These are phyloP conservation scores for Eucalyptus lansdowneana DNA, from an alignment of 345 rosid species.

Conservation along the genomic window DNA sequence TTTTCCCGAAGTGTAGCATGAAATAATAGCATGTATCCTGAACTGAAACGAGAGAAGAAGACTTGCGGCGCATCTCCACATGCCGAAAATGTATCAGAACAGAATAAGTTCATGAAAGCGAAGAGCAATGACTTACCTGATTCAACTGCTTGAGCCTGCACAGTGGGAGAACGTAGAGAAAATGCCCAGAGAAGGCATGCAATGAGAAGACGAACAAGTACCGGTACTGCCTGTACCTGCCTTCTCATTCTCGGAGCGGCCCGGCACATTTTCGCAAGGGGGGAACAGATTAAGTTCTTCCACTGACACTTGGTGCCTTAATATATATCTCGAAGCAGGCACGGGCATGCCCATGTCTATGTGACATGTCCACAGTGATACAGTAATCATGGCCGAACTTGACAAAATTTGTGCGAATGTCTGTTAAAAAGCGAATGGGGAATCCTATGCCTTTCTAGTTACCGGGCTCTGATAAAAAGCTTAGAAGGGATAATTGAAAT, in stretches of 20 bases:
- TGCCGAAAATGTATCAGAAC: neutral
- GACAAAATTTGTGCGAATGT: conserved; percentile 11
- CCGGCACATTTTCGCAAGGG: neutral
- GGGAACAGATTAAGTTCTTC: neutral
- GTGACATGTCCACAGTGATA: neutral
- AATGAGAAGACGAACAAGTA: conserved; percentile 19
- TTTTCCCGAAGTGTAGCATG: neutral
- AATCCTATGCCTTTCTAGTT: conserved; percentile 26
- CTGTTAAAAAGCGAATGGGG: conserved; percentile 21
- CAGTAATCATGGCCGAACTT: conserved; percentile 26
- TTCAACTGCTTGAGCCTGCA: conserved; percentile 23
- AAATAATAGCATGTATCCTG: neutral
- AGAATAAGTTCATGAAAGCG: neutral
- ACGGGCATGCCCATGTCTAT: conserved; percentile 8
- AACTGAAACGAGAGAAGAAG: neutral
- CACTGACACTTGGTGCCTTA: neutral
- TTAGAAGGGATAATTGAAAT: neutral
- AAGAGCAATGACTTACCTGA: conserved; percentile 20
- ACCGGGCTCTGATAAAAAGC: neutral
- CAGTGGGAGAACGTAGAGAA: neutral
- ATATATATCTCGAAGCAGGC: neutral
- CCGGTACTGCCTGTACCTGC: conserved; percentile 3
- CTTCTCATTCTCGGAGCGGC: conserved; percentile 19
- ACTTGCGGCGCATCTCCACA: neutral
- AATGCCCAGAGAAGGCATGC: conserved; percentile 7